Evolutionary conservation across 2,329 filamentous ascomycete species (phyloP), one percentile per base, ranked within the genome.

Genomic region (Rosellinia necatrix): DNA sequence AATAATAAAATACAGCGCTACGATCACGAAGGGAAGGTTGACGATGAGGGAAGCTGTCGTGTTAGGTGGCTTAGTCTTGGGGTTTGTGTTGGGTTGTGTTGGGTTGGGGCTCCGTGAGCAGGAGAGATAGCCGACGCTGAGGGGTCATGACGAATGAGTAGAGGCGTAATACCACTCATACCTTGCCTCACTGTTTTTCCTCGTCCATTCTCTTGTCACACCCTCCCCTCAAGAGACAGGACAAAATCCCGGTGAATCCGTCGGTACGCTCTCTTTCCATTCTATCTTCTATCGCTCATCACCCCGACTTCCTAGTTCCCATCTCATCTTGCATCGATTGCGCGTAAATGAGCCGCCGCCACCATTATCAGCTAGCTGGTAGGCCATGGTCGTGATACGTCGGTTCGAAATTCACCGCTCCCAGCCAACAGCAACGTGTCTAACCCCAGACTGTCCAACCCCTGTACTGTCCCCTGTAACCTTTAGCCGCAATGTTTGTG

Each of bases 311-410:
- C 29, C 3, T n/a, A 30, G 13, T 17, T 12, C 19, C 21, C n/a
- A 34, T 48, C 43, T 35, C 30, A 40, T 53, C 49, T 53, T 40
- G 43, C 42, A 38, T 49, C 19, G 21, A 40, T 35, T 48, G 48
- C 50, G 57, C 48, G 25, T 9, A 48, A 53, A 44, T 21, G 12
- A 46, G 35, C 40, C 29, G 46, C 54, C 54, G 38, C 53, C 53
- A 48, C 46, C 42, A 34, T 17, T 13, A 42, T 54, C 42, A 54
- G 50, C 42, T 43, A 42, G 42, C 29, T 25, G 17, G 46, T 49
- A n/a, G 29, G 21, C 35, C 46, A 44, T 53, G 8, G 37, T 32
- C 37, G 38, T 51, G 41, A 44, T 51, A 51, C 40, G 38, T 54
- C 47, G 50, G 44, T 38, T 48, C 19, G 19, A 22, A 30, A 47